These are phyloP conservation scores for Hemerocallis citrina DNA, from an alignment of 106 monocot genomes.

Conservation along the genomic window DNA sequence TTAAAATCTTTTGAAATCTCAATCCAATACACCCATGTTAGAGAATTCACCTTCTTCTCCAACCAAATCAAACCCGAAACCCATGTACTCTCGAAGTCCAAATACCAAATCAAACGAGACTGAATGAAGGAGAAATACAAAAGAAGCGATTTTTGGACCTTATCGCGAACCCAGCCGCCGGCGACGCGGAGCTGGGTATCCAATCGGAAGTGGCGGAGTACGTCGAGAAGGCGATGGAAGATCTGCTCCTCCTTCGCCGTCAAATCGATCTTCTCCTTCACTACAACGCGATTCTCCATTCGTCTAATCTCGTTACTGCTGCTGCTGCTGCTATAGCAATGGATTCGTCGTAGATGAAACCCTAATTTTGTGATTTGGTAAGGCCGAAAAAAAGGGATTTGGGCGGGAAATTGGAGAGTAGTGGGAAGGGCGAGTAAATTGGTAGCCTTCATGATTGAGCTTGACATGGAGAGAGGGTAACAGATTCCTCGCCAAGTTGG, in stretches of 20 bases:
- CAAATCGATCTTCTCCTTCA: constrained; percentile 61
- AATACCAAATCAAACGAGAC: too few species aligned
- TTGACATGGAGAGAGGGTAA: too few species aligned
- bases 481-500: too few species aligned
- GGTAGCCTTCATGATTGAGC: too few species aligned
- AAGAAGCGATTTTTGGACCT: constrained; percentile 29
- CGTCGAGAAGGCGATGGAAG: constrained; percentile 60
- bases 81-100: too few species aligned
- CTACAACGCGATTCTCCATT: constrained; percentile 9
- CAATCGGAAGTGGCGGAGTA: constrained; percentile 54
- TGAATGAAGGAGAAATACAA: background rate
- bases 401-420: background rate
- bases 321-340: background rate
- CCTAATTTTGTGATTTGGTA: constrained; percentile 13
- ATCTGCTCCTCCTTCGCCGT: constrained; percentile 70
- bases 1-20: too few species aligned
- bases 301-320: background rate
- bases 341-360: constrained; percentile 22
- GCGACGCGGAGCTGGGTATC: constrained; percentile 78
- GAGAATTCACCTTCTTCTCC: too few species aligned
- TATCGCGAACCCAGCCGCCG: constrained; percentile 96
- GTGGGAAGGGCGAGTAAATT: constrained; percentile 3
- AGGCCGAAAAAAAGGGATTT: background rate
- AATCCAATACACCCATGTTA: too few species aligned
- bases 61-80: too few species aligned